A percentile compares a stretch with the other conserved stretches of the same genome.
Conservation (phyloP, 345 rosid species). For the Cardamine occulta region DNA sequence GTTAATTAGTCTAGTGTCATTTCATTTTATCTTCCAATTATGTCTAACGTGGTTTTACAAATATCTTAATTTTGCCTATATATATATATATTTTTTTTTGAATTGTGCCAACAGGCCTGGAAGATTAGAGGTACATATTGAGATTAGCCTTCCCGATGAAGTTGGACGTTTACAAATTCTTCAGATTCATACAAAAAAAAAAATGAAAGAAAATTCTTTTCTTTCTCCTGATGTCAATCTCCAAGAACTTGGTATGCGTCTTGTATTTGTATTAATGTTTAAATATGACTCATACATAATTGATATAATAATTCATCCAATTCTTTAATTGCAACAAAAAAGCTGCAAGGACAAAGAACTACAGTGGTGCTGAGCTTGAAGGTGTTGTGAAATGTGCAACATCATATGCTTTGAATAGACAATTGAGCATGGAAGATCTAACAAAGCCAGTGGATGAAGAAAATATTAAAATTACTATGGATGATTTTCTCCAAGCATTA, state of each 20-base stretch:
- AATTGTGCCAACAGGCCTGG: conserved; percentile 63
- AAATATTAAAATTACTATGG: conserved; percentile 84
- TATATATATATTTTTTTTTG: background rate
- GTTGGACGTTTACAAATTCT: conserved; percentile 86
- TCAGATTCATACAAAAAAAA: conserved; percentile 89
- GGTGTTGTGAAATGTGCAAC: conserved; percentile 96
- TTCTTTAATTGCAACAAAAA: background rate
- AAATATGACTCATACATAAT: background rate
- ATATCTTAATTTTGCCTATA: background rate
- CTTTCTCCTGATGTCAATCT: conserved; percentile 82
- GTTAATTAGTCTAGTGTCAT: background rate
- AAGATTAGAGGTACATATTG: conserved; percentile 89
- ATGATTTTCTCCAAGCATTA: conserved; percentile 76
- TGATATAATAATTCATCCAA: background rate
- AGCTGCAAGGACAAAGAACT: conserved; percentile 94
- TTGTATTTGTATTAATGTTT: background rate
- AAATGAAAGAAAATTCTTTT: conserved; percentile 89
- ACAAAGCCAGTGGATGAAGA: conserved; percentile 94
- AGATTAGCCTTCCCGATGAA: conserved; percentile 94
- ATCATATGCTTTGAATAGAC: conserved; percentile 85
- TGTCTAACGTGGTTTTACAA: background rate
- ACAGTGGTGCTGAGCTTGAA: conserved; percentile 97
- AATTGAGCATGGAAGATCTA: conserved; percentile 78
- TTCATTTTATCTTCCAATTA: background rate
- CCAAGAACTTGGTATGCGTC: conserved; percentile 65